phyloP scores from a whole-genome alignment of 352 stramenopile species.

The Globisporangium parvum region DNA sequence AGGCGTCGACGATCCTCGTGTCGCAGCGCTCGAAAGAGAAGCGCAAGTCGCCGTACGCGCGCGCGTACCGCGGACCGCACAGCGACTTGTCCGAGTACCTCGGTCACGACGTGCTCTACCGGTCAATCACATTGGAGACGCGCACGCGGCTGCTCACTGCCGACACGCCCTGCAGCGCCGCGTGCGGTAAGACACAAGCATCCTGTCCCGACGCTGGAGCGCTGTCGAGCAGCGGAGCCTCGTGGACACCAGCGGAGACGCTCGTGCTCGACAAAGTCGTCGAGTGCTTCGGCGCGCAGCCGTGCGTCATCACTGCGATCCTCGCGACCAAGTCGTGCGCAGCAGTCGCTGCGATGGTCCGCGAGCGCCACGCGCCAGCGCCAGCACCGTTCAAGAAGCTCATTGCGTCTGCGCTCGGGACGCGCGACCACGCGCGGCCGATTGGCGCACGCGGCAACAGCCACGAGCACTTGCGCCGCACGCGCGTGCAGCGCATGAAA shows the following conservation, averaged over 20 bases:
- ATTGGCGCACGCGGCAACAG: conserved; percentile 49
- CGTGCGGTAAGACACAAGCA: conserved; percentile 17
- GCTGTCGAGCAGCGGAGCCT: not conserved
- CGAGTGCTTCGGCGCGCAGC: conserved; percentile 24
- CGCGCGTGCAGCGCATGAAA: conserved; percentile 74
- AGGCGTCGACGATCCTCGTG: conserved; percentile 33
- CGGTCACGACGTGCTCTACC: conserved; percentile 39
- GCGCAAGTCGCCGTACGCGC: conserved; percentile 25
- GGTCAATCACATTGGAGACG: conserved; percentile 27
- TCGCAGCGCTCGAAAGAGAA: conserved; percentile 20
- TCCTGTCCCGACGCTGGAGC: not conserved
- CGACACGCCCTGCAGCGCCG: conserved; percentile 20
- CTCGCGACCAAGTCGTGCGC: conserved; percentile 37
- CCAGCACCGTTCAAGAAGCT: conserved; percentile 3
- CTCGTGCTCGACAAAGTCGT: conserved; percentile 37
- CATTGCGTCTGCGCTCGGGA: not conserved
- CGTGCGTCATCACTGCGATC: conserved; percentile 37
- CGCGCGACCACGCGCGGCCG: conserved; percentile 18
- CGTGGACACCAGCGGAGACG: conserved; percentile 40
- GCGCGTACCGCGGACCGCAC: conserved; percentile 19
- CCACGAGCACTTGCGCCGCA: conserved; percentile 60
- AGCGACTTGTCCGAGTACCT: conserved; percentile 58
- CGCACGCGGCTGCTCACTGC: conserved; percentile 18
- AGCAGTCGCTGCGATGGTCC: conserved; percentile 24
- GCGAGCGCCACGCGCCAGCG: not conserved